Percentiles rank a stretch among this genome's conserved stretches.
Conservation (phyloP, 257 asterid species). For the Avicennia marina region DNA sequence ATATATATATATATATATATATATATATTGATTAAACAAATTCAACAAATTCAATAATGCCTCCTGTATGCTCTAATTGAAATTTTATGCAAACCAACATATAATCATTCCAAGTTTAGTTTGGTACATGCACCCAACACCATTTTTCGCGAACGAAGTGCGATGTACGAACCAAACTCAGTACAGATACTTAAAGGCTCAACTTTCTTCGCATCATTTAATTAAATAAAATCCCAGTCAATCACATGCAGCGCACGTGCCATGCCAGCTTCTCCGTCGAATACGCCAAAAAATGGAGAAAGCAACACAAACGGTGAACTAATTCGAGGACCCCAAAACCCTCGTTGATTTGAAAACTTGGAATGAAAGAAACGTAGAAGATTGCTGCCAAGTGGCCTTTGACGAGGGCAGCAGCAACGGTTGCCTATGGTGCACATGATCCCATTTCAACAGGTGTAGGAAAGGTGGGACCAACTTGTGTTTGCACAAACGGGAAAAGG, state of each 20-base stretch:
- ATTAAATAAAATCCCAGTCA: neutral
- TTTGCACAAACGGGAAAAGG: constrained; percentile 13
- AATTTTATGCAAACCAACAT: no score
- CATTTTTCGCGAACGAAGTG: no score
- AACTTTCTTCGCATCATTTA: no score
- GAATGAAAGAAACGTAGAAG: neutral
- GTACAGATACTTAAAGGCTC: no score
- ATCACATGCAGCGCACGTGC: constrained; percentile 32
- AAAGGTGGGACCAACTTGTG: constrained; percentile 15
- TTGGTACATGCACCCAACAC: no score
- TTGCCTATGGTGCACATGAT: neutral
- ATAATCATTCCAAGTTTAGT: no score
- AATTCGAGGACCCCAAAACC: constrained; percentile 19
- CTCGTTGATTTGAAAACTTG: neutral
- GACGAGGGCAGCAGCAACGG: constrained; percentile 6
- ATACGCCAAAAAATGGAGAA: neutral
- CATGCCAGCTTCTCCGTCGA: constrained; percentile 16
- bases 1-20: no score
- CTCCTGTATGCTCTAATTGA: no score
- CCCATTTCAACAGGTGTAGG: neutral
- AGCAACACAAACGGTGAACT: neutral
- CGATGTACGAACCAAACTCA: no score
- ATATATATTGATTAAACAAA: no score
- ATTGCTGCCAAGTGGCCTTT: neutral
- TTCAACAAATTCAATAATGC: no score